Evolutionary conservation across 306 rosid genomes (phyloP), one percentile per base, ranked within the genome.

Genomic region (Begonia loranthoides): DNA sequence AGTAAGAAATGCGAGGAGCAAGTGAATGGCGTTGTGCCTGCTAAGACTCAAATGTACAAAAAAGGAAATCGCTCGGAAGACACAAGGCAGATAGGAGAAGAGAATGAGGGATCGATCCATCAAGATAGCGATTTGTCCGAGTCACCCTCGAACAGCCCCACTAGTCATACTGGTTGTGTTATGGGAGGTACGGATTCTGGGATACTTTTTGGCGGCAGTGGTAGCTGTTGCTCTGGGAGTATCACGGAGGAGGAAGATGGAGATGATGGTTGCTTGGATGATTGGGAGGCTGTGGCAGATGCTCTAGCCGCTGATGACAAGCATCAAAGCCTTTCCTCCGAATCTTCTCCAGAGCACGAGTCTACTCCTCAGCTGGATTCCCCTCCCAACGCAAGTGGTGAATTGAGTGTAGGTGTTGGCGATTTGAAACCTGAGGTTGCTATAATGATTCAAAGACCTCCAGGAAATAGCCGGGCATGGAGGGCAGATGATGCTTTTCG

Each of bases 251-350:
- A 54, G 5, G 83, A 59, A 16, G 81, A 69, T 5, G 83, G 52
- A 5, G 82, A 59, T 64, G 96, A 82, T 69, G 95, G 66, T 3
- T 78, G 94, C 67, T 74, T 90, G 76, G 99, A 90, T 71, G 99
- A 90, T 71, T 90, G 99, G 99, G 99, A 90, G 79, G 94, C 92
- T 38, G 50, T 90, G 80, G 99, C 99, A 2, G 99, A 90, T 65
- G 94, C 99, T 53, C 66, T 86, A 67, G 95, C 86, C 17, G 95
- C 94, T 54, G 60, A 76, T 58, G 97, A 85, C 63, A 80, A 78
- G 81, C 75, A 22, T 9, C 56, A 66, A 41, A 73, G 40, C 28
- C 70, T 55, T 43, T 60, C 69, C 54, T 49, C 62, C 0, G 82
- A 80, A 50, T 70, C 68, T 1, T 70, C 72, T 13, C 69, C 52